A percentile compares a stretch with the other conserved stretches of the same genome.
These are phyloP conservation scores for Lactarius hatsudake DNA, from an alignment of 768 basidiomycete genomes.

Conservation along the genomic window DNA sequence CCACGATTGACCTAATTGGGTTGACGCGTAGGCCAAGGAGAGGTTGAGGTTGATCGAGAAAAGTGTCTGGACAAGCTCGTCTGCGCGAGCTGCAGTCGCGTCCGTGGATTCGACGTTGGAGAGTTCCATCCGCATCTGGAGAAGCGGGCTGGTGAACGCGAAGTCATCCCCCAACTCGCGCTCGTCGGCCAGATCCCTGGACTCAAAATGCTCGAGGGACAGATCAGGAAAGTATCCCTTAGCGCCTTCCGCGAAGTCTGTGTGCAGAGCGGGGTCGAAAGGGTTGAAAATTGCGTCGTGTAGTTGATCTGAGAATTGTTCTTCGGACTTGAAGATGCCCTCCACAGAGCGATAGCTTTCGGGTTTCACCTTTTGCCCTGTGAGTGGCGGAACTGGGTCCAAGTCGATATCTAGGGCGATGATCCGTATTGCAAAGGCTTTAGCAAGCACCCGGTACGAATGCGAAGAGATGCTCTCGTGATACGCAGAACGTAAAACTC, in stretches of 20 bases:
- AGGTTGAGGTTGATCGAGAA: slow-evolving; percentile 83
- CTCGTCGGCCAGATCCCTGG: slow-evolving; percentile 57
- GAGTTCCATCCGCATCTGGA: slow-evolving; percentile 59
- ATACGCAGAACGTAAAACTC: slow-evolving; percentile 48
- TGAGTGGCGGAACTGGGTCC: slow-evolving; percentile 39
- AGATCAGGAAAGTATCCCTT: slow-evolving; percentile 55
- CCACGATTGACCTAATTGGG: slow-evolving; percentile 74
- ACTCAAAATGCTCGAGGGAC: slow-evolving; percentile 59
- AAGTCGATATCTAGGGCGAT: slow-evolving; percentile 72
- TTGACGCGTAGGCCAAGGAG: slow-evolving; percentile 79
- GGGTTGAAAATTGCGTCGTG: slow-evolving; percentile 67
- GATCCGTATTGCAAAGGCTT: slow-evolving; percentile 73
- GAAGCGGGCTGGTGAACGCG: slow-evolving; percentile 59
- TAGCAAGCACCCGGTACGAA: slow-evolving; percentile 66
- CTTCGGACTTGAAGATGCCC: slow-evolving; percentile 55
- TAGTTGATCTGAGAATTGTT: slow-evolving; percentile 62
- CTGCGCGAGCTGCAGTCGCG: slow-evolving; percentile 44
- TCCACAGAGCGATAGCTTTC: slow-evolving; percentile 59
- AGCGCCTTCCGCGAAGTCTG: slow-evolving; percentile 51
- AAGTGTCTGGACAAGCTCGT: slow-evolving; percentile 55
- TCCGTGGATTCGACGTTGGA: slow-evolving; percentile 38
- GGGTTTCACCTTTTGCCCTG: slow-evolving; percentile 46
- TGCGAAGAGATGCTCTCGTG: slow-evolving; percentile 62
- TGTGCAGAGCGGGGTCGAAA: slow-evolving; percentile 72
- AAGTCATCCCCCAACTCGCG: slow-evolving; percentile 82